Evolutionary conservation across 768 basidiomycete species (phyloP).

Genomic region (Boletus insuetus): DNA sequence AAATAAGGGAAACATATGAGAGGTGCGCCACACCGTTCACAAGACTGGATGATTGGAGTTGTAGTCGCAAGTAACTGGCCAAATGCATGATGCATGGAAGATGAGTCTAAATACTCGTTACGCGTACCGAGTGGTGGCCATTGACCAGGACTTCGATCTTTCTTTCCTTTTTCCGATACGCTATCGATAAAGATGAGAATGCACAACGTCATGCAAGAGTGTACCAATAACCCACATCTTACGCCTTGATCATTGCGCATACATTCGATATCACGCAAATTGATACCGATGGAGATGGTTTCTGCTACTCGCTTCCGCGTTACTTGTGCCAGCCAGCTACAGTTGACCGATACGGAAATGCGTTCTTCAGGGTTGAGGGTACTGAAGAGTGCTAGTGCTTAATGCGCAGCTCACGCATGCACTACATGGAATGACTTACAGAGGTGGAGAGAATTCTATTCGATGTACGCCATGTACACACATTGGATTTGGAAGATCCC

Average conservation of each 20-base stretch:
- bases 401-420: neutral
- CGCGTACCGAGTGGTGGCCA: neutral
- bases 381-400: neutral
- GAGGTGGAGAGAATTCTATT: neutral
- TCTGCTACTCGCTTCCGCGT: neutral
- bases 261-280: no score
- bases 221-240: constrained; percentile 4
- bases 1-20: no score
- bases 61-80: constrained; percentile 7
- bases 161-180: constrained; percentile 6
- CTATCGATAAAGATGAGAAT: neutral
- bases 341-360: neutral
- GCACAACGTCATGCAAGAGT: neutral
- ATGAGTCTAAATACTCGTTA: neutral
- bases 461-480: neutral
- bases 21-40: constrained; percentile 4
- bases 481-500: neutral
- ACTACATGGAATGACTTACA: constrained; percentile 3
- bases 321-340: neutral
- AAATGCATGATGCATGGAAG: neutral
- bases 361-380: neutral
- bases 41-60: constrained; percentile 1
- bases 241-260: neutral
- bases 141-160: constrained; percentile 9
- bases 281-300: no score